Evolutionary conservation across 2,329 filamentous ascomycete species (phyloP), one percentile per base, ranked within the genome.

Genomic region (Fusarium proliferatum): DNA sequence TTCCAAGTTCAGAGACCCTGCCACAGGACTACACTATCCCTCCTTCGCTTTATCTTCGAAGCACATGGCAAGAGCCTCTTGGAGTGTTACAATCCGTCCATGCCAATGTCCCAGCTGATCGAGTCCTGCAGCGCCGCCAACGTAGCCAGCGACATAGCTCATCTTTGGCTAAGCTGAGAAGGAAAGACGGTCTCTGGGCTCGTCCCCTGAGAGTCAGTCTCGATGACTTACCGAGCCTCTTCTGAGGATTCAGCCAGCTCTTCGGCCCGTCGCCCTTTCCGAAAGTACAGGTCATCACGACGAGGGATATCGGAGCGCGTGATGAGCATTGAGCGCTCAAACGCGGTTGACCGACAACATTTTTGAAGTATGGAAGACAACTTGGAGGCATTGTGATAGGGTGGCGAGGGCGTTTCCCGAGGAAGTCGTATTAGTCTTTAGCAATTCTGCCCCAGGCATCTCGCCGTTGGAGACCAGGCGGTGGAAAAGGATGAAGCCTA

Each of bases 321-420:
- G 4, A 26, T 28, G 43, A 21, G 5, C 17, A 21, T 21, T 46
- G 23, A 21, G 5, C 1, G 17, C 17, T 46, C 23, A 19, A 28
- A 10, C 4, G 2, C 11, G 1, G 12, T 21, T 21, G 23, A 7
- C 43, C 4, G 11, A 21, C 43, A 3, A 1, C 11, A 26, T 3
- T 13, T 46, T 28, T 19, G 5, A 15, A 28, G 23, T 9, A 13
- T 19, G 11, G 4, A 28, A 28, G 17, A 15, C 4, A 19, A 9
- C 3, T 46, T 15, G 5, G 6, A 1, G n/a, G 15, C 6, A 6
- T 43, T 5, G 5, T 3, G 4, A 43, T 3, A 23, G 5, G 4
- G 5, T 3, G 9, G 0, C 4, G 5, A 16, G 10, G n/a, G 9
- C 6, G 2, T 13, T 19, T 46, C 11, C 0, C 4, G 16, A 19